A percentile compares a stretch with the other conserved stretches of the same genome.
Evolutionary conservation across 2,329 filamentous ascomycete species (phyloP).

Genomic region (Fusarium sp.): DNA sequence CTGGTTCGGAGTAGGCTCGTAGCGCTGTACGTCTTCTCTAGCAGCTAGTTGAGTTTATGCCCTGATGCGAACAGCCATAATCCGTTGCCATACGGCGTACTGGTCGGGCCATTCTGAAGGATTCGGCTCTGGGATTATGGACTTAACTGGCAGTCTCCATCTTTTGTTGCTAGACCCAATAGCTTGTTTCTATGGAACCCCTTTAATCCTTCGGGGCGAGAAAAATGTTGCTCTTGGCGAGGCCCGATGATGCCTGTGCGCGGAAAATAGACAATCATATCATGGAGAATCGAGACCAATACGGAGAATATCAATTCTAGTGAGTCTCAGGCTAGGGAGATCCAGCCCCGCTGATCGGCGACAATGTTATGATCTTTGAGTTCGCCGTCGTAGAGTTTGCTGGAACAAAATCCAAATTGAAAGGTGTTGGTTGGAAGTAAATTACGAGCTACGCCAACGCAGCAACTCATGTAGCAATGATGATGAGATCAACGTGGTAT

Average conservation of each 20-base stretch:
- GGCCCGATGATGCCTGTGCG: conserved; percentile 3
- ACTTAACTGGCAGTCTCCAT: background rate
- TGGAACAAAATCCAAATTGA: too few species aligned
- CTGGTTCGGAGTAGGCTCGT: background rate
- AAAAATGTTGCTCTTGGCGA: conserved; percentile 15
- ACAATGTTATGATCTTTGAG: background rate
- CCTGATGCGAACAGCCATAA: background rate
- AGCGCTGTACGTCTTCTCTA: background rate
- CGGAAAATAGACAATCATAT: conserved; percentile 13
- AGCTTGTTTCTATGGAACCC: background rate
- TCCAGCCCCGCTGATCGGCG: conserved; percentile 24
- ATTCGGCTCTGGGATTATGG: background rate
- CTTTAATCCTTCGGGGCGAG: background rate
- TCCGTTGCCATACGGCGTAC: too few species aligned
- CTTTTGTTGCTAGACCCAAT: conserved; percentile 2
- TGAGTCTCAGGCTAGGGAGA: background rate
- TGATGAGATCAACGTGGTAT: background rate
- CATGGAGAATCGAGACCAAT: conserved; percentile 14
- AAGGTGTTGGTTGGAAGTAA: background rate
- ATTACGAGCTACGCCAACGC: background rate
- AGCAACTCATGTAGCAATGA: background rate
- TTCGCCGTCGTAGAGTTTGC: background rate
- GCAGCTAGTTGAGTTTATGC: background rate
- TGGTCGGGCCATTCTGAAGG: background rate
- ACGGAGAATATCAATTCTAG: background rate